Conservation (phyloP, 2,329 filamentous ascomycete genomes). For the Geosmithia flava region DNA sequence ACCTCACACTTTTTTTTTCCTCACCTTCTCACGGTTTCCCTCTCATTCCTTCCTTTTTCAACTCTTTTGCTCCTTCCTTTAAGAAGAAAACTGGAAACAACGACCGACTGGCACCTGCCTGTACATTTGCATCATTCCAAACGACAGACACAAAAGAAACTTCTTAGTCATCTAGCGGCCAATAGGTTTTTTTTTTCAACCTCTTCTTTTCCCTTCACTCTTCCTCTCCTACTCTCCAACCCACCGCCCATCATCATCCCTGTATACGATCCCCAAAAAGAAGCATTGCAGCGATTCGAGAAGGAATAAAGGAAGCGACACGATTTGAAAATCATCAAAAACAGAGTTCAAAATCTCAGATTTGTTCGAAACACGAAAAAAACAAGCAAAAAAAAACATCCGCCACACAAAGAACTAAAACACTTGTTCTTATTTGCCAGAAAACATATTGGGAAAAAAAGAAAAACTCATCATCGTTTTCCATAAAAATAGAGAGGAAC, state of each 20-base stretch:
- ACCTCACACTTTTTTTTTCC: background rate
- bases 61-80: too few relatives aligned
- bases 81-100: too few relatives aligned
- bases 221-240: background rate
- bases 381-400: too few relatives aligned
- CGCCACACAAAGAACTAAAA: too few relatives aligned
- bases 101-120: background rate
- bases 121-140: background rate
- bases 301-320: background rate
- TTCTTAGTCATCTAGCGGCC: background rate
- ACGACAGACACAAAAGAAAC: background rate
- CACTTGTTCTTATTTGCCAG: background rate
- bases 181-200: background rate
- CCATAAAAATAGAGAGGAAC: background rate
- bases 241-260: background rate
- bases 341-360: background rate
- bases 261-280: background rate
- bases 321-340: background rate
- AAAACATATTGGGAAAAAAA: background rate
- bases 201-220: background rate
- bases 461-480: background rate
- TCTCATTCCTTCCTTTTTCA: background rate
- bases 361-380: background rate
- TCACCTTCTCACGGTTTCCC: background rate
- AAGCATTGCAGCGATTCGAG: background rate